phyloP scores from a whole-genome alignment of 1,139 yeast genomes.

The Groenewaldozyma auringiensis region DNA sequence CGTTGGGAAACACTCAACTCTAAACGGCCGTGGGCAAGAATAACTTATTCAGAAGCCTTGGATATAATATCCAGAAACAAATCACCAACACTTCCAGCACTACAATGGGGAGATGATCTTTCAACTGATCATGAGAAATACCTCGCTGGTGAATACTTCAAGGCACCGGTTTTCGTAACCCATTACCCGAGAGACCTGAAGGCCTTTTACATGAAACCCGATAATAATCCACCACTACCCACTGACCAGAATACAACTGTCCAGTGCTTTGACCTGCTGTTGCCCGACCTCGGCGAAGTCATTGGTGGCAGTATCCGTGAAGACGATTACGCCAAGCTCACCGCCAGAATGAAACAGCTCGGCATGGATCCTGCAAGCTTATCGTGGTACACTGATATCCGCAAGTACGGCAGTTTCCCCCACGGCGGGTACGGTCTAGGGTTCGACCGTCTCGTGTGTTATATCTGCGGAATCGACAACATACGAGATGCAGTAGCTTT shows the following conservation, averaged over 20 bases:
- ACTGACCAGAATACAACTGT: conserved; percentile 51
- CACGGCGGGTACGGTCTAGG: conserved; percentile 99
- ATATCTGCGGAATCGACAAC: conserved; percentile 62
- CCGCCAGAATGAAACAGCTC: conserved; percentile 38
- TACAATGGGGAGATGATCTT: conserved; percentile 63
- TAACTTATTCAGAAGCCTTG: conserved; percentile 73
- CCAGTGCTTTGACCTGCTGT: conserved; percentile 79
- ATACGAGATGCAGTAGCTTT: conserved; percentile 83
- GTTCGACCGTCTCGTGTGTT: conserved; percentile 74
- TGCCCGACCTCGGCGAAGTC: conserved; percentile 94
- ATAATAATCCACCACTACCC: too few relatives aligned
- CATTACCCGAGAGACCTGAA: conserved; percentile 75
- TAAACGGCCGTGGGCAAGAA: conserved; percentile 50
- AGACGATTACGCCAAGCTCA: conserved; percentile 45
- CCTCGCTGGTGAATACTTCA: conserved; percentile 63
- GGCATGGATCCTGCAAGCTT: conserved; percentile 44
- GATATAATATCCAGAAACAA: conserved; percentile 26
- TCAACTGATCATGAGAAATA: conserved; percentile 88
- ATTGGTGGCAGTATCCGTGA: conserved; percentile 94
- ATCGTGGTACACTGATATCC: conserved; percentile 71
- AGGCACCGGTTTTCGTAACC: conserved; percentile 79
- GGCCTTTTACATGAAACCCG: conserved; percentile 82
- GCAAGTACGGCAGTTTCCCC: conserved; percentile 76
- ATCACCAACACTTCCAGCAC: conserved; percentile 31
- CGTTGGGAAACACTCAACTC: conserved; percentile 27